Conservation (phyloP, 2,329 filamentous ascomycete species). For the Chalaropsis ovoidea region DNA sequence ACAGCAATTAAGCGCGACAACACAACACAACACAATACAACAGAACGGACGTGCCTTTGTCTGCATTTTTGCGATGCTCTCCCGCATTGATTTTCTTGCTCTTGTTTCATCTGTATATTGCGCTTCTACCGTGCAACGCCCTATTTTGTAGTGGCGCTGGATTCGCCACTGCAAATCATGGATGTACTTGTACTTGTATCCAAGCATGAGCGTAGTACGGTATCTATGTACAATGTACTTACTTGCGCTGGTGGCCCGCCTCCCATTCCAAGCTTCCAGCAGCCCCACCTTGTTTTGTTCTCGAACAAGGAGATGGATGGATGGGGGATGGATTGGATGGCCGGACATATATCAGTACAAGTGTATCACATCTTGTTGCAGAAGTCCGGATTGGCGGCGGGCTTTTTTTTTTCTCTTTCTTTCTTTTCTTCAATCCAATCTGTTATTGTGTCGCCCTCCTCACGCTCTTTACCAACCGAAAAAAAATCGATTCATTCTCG, state of each 20-base stretch:
- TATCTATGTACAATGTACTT: background rate
- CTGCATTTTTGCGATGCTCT: too few relatives aligned
- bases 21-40: too few relatives aligned
- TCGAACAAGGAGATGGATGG: background rate
- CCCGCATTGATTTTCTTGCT: too few relatives aligned
- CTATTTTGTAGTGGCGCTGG: too few relatives aligned
- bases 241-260: background rate
- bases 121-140: too few relatives aligned
- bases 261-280: background rate
- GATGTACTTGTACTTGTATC: too few relatives aligned
- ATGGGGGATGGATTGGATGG: background rate
- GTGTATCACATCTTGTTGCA: slow-evolving; percentile 15
- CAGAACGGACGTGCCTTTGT: too few relatives aligned
- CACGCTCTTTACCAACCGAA: background rate
- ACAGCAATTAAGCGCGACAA: too few relatives aligned
- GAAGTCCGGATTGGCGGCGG: background rate
- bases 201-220: too few relatives aligned
- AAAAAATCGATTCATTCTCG: background rate
- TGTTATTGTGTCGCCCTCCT: slow-evolving; percentile 23
- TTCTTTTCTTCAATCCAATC: slow-evolving; percentile 25
- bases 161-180: too few relatives aligned
- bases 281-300: slow-evolving; percentile 1
- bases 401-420: slow-evolving; percentile 24
- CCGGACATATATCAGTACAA: slow-evolving; percentile 7
- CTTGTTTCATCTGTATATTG: too few relatives aligned